These are phyloP conservation scores for Phyllosticta citriasiana DNA, from an alignment of 2,329 filamentous ascomycete species.

Conservation along the genomic window DNA sequence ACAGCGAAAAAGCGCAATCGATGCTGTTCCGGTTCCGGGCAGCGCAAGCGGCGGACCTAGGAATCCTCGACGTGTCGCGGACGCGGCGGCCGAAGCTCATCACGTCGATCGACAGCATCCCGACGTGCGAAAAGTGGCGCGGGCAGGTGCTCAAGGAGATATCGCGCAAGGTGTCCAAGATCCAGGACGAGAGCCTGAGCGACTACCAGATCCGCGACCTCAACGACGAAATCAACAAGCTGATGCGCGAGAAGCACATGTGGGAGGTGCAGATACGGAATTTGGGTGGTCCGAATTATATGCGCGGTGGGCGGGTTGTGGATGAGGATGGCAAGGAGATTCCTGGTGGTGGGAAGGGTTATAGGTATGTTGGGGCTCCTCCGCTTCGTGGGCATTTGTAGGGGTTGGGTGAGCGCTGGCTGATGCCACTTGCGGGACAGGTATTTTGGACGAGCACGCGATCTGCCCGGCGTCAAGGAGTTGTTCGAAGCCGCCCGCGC, in stretches of 20 bases:
- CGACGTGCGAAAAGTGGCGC: slow-evolving; percentile 92
- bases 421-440: not conserved
- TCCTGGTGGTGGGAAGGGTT: slow-evolving; percentile 69
- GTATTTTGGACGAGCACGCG: slow-evolving; percentile 84
- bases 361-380: slow-evolving; percentile 41
- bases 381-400: not conserved
- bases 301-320: slow-evolving; percentile 52
- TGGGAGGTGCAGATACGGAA: slow-evolving; percentile 97
- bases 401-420: not conserved
- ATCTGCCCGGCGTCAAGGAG: slow-evolving; percentile 92
- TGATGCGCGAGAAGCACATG: slow-evolving; percentile 98
- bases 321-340: slow-evolving; percentile 48
- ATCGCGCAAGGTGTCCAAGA: slow-evolving; percentile 89
- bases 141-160: slow-evolving; percentile 96
- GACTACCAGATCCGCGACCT: slow-evolving; percentile 97
- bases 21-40: slow-evolving; percentile 99
- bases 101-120: slow-evolving; percentile 74
- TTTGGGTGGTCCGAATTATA: slow-evolving; percentile 94
- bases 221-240: slow-evolving; percentile 98
- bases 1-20: slow-evolving; percentile 96
- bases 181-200: slow-evolving; percentile 82
- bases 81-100: slow-evolving; percentile 86
- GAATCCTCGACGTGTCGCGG: slow-evolving; percentile 87
- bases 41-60: slow-evolving; percentile 88
- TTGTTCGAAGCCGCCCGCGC: slow-evolving; percentile 66